phyloP scores from a whole-genome alignment of 768 basidiomycete genomes.

The Mycena metata region DNA sequence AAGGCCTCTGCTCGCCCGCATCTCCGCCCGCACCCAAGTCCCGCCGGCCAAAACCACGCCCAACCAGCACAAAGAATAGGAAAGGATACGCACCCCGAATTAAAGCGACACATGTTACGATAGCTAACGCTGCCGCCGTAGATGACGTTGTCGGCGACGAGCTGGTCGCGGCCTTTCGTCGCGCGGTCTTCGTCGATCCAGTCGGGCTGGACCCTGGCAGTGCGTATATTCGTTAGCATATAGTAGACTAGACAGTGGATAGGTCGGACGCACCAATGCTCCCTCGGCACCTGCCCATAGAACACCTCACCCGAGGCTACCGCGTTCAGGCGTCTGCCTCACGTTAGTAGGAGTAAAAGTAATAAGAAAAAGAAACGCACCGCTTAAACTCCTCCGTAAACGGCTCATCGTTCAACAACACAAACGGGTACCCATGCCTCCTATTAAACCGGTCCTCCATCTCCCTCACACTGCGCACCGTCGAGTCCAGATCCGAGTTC shows the following conservation, averaged over 20 bases:
- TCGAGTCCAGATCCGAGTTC: constrained; percentile 73
- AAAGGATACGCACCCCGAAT: too few species aligned
- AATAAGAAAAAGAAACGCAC: too few species aligned
- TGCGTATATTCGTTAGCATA: neutral
- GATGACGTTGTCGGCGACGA: constrained; percentile 64
- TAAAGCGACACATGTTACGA: constrained; percentile 80
- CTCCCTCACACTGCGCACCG: constrained; percentile 77
- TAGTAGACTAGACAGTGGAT: too few species aligned
- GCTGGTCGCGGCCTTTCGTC: constrained; percentile 65
- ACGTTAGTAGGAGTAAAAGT: too few species aligned
- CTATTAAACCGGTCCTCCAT: constrained; percentile 89
- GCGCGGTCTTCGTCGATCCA: constrained; percentile 83
- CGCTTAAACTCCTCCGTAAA: too few species aligned
- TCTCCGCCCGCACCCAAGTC: too few species aligned
- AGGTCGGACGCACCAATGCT: constrained; percentile 77
- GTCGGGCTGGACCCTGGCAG: constrained; percentile 66
- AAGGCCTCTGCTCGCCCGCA: too few species aligned
- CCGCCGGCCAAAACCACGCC: too few species aligned
- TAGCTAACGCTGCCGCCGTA: constrained; percentile 62
- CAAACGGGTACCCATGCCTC: constrained; percentile 74
- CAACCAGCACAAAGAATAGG: too few species aligned
- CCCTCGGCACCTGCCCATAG: constrained; percentile 74
- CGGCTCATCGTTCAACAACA: too few species aligned
- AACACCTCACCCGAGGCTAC: constrained; percentile 48
- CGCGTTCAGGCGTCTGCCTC: constrained; percentile 48